These are phyloP conservation scores for Rhodofomes roseus DNA, from an alignment of 1,284 basidiomycete genomes.

Conservation along the genomic window DNA sequence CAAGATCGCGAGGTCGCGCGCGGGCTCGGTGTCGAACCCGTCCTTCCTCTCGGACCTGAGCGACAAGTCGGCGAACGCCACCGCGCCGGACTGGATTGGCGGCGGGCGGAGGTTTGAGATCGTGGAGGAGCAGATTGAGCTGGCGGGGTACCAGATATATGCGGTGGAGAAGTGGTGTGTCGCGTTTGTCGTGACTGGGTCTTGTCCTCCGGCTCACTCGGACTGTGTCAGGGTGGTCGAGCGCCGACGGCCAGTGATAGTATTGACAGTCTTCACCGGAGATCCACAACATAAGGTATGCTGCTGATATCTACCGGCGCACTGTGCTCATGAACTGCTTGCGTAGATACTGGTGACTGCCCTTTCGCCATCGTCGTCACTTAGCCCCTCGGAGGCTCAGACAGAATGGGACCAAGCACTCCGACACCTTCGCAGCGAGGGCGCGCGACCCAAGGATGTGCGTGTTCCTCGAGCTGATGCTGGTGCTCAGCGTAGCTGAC, in stretches of 20 bases:
- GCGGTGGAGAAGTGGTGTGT: conserved; percentile 78
- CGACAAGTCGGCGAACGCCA: conserved; percentile 9
- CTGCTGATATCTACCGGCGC: neutral
- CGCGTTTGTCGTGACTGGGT: neutral
- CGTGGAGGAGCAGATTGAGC: conserved; percentile 40
- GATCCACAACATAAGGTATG: conserved; percentile 59
- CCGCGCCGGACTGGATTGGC: conserved; percentile 35
- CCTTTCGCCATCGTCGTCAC: conserved; percentile 40
- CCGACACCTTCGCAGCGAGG: conserved; percentile 56
- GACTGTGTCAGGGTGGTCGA: conserved; percentile 55
- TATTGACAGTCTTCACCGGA: conserved; percentile 72
- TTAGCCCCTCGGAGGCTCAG: conserved; percentile 43
- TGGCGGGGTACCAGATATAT: conserved; percentile 70
- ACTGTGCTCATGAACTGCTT: neutral
- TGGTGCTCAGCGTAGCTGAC: conserved; percentile 1
- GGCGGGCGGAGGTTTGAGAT: conserved; percentile 40
- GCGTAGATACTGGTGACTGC: conserved; percentile 56
- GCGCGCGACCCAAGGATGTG: conserved; percentile 66
- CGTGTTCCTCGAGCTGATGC: conserved; percentile 2
- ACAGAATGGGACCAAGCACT: conserved; percentile 59
- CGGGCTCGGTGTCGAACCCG: conserved; percentile 21
- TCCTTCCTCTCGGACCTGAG: conserved; percentile 17
- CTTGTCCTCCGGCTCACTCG: neutral
- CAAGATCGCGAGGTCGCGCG: conserved; percentile 22
- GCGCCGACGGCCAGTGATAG: conserved; percentile 52